A percentile compares a stretch with the other conserved stretches of the same genome.
Conservation (phyloP, 2,329 filamentous ascomycete genomes). For the Sporothrix luriei region DNA sequence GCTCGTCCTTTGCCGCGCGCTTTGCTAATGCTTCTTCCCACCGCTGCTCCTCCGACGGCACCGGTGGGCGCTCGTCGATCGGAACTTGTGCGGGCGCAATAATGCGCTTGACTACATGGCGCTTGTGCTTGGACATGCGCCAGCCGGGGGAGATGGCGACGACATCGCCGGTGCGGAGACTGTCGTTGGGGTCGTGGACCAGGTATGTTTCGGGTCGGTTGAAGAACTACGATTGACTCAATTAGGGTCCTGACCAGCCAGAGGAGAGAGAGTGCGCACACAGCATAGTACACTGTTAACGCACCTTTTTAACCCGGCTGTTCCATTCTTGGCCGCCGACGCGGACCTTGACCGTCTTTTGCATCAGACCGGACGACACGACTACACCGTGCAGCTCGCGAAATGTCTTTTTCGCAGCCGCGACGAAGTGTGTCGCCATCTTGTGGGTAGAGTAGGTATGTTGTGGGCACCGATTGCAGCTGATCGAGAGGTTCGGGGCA, state of each 20-base stretch:
- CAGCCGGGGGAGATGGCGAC: constrained; percentile 69
- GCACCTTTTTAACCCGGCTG: constrained; percentile 70
- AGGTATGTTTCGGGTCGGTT: constrained; percentile 65
- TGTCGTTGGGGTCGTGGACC: constrained; percentile 77
- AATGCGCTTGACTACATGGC: constrained; percentile 74
- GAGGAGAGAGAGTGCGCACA: background rate
- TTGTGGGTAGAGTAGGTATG: background rate
- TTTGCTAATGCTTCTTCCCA: constrained; percentile 57
- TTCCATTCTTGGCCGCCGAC: constrained; percentile 74
- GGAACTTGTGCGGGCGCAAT: constrained; percentile 68
- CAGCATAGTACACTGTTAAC: constrained; percentile 28
- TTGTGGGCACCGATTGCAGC: background rate
- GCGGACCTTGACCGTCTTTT: constrained; percentile 77
- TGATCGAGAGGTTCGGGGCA: background rate
- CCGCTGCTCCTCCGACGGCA: constrained; percentile 66
- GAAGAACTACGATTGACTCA: constrained; percentile 57
- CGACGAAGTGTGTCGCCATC: constrained; percentile 46
- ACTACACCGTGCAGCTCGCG: constrained; percentile 68
- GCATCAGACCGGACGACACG: constrained; percentile 75
- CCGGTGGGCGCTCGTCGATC: constrained; percentile 64
- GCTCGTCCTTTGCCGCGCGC: constrained; percentile 60
- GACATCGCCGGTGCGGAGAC: constrained; percentile 72
- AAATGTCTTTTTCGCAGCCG: constrained; percentile 49
- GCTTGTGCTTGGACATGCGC: constrained; percentile 66
- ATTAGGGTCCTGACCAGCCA: background rate